Conservation (phyloP, 164 flowering plant genomes). For the Aristolochia contorta region DNA sequence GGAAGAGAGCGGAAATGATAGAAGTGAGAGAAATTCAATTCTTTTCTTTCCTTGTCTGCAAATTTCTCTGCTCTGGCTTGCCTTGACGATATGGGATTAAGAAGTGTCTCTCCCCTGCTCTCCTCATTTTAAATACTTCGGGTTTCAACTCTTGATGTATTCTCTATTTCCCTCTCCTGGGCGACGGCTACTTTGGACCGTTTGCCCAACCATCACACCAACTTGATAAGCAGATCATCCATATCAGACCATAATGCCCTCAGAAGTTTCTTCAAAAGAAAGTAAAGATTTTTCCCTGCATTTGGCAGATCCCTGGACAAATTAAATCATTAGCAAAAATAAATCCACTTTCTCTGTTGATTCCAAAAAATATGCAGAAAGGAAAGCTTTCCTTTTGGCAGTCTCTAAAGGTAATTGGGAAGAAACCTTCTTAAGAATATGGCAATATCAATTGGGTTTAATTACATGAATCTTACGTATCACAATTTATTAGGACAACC, state of each 20-base stretch:
- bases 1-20: background rate
- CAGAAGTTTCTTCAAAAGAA: conserved; percentile 5
- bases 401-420: too few relatives aligned
- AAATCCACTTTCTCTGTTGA: too few relatives aligned
- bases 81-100: conserved; percentile 5
- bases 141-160: background rate
- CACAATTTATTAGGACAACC: too few relatives aligned
- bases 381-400: too few relatives aligned
- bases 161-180: conserved; percentile 2
- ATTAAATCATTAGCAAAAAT: too few relatives aligned
- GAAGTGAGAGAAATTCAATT: conserved; percentile 8
- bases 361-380: too few relatives aligned
- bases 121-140: background rate
- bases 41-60: conserved; percentile 27
- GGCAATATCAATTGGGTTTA: too few relatives aligned
- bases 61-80: conserved; percentile 6
- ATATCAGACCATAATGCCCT: too few relatives aligned
- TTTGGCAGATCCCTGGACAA: too few relatives aligned
- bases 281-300: background rate
- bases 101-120: background rate
- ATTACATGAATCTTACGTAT: too few relatives aligned
- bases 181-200: conserved; percentile 8
- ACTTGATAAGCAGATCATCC: background rate
- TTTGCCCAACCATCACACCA: conserved; percentile 3
- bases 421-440: too few relatives aligned